Base-by-base conservation (phyloP, 2,329 filamentous ascomycete species). In the Claviceps sp. region DNA sequence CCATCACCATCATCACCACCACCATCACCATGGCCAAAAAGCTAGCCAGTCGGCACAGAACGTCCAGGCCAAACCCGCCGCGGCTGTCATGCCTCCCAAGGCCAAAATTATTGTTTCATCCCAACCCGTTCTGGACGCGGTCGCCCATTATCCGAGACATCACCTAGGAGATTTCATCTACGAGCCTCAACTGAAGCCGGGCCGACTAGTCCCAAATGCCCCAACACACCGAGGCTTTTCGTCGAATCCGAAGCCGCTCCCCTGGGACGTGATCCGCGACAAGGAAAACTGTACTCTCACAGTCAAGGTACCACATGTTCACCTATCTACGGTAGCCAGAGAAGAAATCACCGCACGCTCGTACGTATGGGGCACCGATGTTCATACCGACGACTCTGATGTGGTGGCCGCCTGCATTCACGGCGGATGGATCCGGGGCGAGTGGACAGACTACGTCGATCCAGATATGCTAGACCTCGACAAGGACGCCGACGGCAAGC, bases 311-410 rank as follows among this genome's bases (percentile, higher is more conserved):
- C 85, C 90, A 2, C 81, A 86, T 30, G 80, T 86, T 47, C 89
- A 93, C 60, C 73, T 98, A 7, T 80, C 79, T 8, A 67, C 80
- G 0, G 69, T 75, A 7, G 80, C 86, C 24, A 78, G 91, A 34
- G 87, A 93, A 63, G 87, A 94, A 58, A 90, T 97, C 50, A 94
- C 89, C 11, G 72, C 81, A 7, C 80, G 88, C 38, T 79, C 85
- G 19, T 87, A 87, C 7, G 67, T 98, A 0, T 98, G 91, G 90
- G 93, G 93, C 1, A 93, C 89, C 0, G 90, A 94, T 40, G 78
- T 98, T 6, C 97, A 97, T 64, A 95, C 89, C 0, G 93, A 98
- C 60, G 93, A 98, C 67, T 95, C 89, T 0, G 93, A 98, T 63
- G 82, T 93, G 0, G 78, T 98, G 24, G 91, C 89, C 0, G 90